phyloP scores from a whole-genome alignment of 2,329 filamentous ascomycete genomes.

The Phialemoniopsis sp. region DNA sequence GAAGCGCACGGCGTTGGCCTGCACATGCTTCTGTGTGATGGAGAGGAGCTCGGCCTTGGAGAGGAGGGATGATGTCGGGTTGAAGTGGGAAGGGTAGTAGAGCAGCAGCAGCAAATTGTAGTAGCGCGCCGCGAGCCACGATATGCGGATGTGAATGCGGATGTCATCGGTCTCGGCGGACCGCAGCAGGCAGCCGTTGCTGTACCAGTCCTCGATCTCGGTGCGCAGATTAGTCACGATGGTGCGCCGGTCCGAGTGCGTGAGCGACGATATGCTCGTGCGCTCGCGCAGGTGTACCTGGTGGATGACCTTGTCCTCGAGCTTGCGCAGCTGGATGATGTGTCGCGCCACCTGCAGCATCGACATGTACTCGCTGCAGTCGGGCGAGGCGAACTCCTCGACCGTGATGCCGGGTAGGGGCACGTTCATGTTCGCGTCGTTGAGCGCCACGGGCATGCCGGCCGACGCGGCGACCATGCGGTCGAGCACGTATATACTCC shows the following conservation, averaged over 20 bases:
- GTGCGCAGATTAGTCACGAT: constrained; percentile 27
- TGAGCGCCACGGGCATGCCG: constrained; percentile 32
- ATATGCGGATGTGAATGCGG: constrained; percentile 39
- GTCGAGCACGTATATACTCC: constrained; percentile 39
- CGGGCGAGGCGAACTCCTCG: constrained; percentile 34
- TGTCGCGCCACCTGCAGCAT: constrained; percentile 38
- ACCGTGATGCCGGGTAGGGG: constrained; percentile 36
- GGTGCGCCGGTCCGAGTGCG: constrained; percentile 28
- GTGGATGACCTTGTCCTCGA: constrained; percentile 32
- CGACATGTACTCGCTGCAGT: constrained; percentile 30
- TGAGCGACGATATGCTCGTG: constrained; percentile 22
- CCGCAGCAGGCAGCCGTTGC: constrained; percentile 36
- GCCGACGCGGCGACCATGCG: constrained; percentile 37
- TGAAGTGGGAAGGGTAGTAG: constrained; percentile 36
- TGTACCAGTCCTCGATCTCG: constrained; percentile 42
- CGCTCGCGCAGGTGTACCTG: constrained; percentile 28
- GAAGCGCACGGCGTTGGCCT: constrained; percentile 32
- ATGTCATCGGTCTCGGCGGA: constrained; percentile 34
- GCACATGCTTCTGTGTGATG: constrained; percentile 34
- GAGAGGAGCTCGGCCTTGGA: constrained; percentile 27
- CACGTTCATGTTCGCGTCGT: constrained; percentile 30
- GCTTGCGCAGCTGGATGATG: constrained; percentile 35
- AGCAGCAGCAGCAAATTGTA: constrained; percentile 38
- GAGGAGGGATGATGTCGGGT: constrained; percentile 22
- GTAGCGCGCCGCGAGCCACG: constrained; percentile 37